phyloP scores from a whole-genome alignment of 176 grass and related monocot species.

The Musa troglodytarum region DNA sequence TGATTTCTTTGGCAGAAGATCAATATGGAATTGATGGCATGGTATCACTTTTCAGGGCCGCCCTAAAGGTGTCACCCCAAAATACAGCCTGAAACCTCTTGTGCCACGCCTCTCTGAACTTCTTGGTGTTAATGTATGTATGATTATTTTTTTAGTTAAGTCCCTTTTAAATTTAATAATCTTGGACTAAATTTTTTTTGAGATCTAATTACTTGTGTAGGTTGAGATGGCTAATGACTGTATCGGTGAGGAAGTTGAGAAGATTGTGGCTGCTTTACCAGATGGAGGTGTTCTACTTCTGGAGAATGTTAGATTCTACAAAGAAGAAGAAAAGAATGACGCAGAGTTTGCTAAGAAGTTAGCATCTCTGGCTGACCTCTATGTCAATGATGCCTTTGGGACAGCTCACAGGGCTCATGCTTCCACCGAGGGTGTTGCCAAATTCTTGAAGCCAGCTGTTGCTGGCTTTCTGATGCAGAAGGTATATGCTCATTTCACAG shows the following conservation, averaged over 20 bases:
- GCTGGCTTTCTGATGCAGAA: constrained; percentile 99
- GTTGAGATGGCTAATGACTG: constrained; percentile 88
- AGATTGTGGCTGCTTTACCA: constrained; percentile 50
- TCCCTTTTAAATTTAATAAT: neutral
- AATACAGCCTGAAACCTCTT: constrained; percentile 96
- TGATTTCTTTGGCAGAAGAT: no score
- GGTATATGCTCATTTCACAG: constrained; percentile 23
- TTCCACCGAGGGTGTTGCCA: constrained; percentile 87
- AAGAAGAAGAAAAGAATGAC: constrained; percentile 95
- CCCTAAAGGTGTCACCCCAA: constrained; percentile 89
- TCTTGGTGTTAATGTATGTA: constrained; percentile 67
- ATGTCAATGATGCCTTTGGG: constrained; percentile 91
- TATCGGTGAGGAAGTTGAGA: constrained; percentile 84
- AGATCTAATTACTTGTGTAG: constrained; percentile 15
- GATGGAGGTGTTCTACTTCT: constrained; percentile 88
- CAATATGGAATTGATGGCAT: neutral
- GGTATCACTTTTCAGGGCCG: constrained; percentile 44
- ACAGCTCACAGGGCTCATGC: constrained; percentile 90
- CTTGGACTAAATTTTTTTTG: neutral
- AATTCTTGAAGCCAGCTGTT: constrained; percentile 81
- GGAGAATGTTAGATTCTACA: constrained; percentile 93
- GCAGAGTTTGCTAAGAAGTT: constrained; percentile 94
- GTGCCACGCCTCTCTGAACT: constrained; percentile 87
- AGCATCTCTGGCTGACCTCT: constrained; percentile 80
- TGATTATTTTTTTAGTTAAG: neutral